Conservation (phyloP, 352 stramenopile species). For the Phytophthora quininea region DNA sequence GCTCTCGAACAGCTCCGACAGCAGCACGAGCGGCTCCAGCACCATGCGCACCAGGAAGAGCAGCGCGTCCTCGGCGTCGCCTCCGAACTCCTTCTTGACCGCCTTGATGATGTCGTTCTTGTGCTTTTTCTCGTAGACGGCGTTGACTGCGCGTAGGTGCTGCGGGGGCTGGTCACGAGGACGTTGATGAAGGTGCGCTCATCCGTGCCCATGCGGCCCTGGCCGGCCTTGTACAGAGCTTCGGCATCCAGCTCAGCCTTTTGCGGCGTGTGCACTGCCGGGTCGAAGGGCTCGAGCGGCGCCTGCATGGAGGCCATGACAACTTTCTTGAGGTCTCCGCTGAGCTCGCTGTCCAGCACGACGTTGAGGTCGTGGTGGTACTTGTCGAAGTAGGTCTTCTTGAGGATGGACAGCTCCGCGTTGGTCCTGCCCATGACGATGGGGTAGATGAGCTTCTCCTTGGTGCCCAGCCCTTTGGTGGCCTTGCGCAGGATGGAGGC, state of each 20-base stretch:
- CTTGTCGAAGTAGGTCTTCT: conserved; percentile 79
- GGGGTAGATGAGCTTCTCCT: conserved; percentile 75
- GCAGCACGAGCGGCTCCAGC: conserved; percentile 58
- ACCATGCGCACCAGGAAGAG: conserved; percentile 70
- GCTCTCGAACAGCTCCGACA: conserved; percentile 72
- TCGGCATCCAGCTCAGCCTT: conserved; percentile 68
- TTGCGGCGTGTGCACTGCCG: conserved; percentile 58
- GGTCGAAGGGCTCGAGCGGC: conserved; percentile 57
- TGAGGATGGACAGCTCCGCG: conserved; percentile 76
- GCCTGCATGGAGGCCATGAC: conserved; percentile 72
- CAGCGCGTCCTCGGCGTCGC: conserved; percentile 57
- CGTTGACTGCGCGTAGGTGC: conserved; percentile 63
- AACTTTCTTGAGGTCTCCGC: conserved; percentile 78
- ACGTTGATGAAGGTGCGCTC: conserved; percentile 71
- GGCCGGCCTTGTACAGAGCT: conserved; percentile 68
- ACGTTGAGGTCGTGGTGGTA: conserved; percentile 66
- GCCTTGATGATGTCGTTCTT: conserved; percentile 67
- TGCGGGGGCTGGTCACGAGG: conserved; percentile 55
- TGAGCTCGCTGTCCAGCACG: conserved; percentile 61
- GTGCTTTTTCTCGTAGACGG: conserved; percentile 64
- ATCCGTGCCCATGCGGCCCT: conserved; percentile 73
- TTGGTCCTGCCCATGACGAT: conserved; percentile 72
- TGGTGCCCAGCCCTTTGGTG: conserved; percentile 74
- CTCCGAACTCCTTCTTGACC: conserved; percentile 72
- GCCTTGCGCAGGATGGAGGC: conserved; percentile 63